These are phyloP conservation scores for Daedaleopsis sinensis DNA, from an alignment of 768 basidiomycete species.

Conservation along the genomic window DNA sequence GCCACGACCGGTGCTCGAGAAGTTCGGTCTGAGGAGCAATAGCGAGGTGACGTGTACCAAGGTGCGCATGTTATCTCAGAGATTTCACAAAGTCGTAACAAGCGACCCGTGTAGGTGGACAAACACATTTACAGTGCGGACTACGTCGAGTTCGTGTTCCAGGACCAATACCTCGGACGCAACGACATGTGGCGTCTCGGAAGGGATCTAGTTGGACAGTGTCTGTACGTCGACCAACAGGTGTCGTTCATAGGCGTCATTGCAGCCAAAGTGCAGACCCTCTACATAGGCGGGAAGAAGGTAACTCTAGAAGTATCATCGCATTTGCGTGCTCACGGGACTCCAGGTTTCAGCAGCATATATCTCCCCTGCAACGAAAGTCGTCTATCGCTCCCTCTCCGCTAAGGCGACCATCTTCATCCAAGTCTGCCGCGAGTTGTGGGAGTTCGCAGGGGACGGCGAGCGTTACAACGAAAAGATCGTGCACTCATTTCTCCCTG, in stretches of 20 bases:
- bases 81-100: neutral
- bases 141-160: conserved; percentile 88
- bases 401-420: conserved; percentile 94
- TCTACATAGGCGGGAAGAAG: conserved; percentile 72
- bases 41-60: conserved; percentile 74
- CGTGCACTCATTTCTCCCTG: conserved; percentile 94
- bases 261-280: conserved; percentile 78
- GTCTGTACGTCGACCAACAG: conserved; percentile 83
- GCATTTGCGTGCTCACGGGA: conserved; percentile 3
- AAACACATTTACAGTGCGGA: conserved; percentile 63
- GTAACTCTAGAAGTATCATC: conserved; percentile 38
- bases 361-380: conserved; percentile 81
- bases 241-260: conserved; percentile 83
- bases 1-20: conserved; percentile 70
- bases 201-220: conserved; percentile 78
- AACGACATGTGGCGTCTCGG: conserved; percentile 97
- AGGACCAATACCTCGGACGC: conserved; percentile 93
- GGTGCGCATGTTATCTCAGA: conserved; percentile 37
- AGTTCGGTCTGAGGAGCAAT: conserved; percentile 71
- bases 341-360: conserved; percentile 80
- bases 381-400: conserved; percentile 87
- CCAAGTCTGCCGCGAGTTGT: conserved; percentile 93
- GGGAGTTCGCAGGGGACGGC: conserved; percentile 96
- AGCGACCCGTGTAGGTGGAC: conserved; percentile 57
- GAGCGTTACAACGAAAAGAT: conserved; percentile 97